Percentiles rank a stretch among this genome's conserved stretches.
Conservation (phyloP, 2,329 filamentous ascomycete species). For the Macroventuria anomochaeta region DNA sequence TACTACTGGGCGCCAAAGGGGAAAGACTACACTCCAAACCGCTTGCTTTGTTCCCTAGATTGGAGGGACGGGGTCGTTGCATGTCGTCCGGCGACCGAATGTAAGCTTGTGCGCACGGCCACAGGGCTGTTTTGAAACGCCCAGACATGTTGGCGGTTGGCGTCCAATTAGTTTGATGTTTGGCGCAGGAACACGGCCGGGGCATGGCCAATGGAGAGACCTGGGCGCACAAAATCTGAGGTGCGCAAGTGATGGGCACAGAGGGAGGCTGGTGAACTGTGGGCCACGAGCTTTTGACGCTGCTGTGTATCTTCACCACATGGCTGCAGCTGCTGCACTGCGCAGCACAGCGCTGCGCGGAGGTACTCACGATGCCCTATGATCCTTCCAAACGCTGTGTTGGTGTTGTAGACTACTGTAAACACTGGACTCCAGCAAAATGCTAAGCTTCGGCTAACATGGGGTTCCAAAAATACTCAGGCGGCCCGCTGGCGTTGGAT, state of each 20-base stretch:
- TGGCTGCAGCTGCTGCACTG: constrained; percentile 8
- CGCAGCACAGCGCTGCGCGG: background rate
- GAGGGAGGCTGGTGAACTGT: constrained; percentile 17
- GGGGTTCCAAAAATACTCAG: constrained; percentile 31
- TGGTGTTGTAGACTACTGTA: constrained; percentile 6
- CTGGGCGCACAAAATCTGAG: constrained; percentile 16
- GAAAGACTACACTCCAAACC: constrained; percentile 10
- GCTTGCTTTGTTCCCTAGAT: constrained; percentile 15
- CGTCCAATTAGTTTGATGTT: constrained; percentile 24
- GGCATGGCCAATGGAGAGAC: constrained; percentile 16
- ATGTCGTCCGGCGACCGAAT: constrained; percentile 20
- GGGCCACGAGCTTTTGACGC: constrained; percentile 6
- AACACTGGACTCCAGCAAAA: constrained; percentile 9
- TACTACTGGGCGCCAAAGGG: constrained; percentile 8
- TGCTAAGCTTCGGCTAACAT: constrained; percentile 27
- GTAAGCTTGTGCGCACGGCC: constrained; percentile 17
- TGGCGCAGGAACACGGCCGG: constrained; percentile 18
- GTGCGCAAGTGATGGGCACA: constrained; percentile 2
- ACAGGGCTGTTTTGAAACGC: constrained; percentile 32
- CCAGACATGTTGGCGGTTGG: constrained; percentile 20
- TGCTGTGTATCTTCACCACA: constrained; percentile 12
- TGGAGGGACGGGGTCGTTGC: constrained; percentile 12
- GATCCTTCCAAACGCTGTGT: constrained; percentile 4
- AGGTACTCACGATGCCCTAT: background rate
- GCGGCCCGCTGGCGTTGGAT: constrained; percentile 11